Base-by-base conservation (phyloP, 1,139 yeast genomes). In the Yamadazyma jaroonii region DNA sequence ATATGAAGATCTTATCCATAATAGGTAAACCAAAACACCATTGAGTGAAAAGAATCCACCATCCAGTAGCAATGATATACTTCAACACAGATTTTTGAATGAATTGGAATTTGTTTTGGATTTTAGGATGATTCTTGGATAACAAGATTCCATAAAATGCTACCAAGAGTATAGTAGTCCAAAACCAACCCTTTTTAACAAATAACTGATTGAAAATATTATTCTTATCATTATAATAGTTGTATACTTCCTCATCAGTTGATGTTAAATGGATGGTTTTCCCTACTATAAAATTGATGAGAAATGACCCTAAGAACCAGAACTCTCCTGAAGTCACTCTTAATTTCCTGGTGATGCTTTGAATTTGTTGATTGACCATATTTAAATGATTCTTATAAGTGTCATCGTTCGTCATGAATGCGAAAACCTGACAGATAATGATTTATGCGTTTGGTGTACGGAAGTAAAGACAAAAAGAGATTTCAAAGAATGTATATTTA, bases 141-240 rank as follows among this genome's bases (percentile, higher is more conserved):
- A 52, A 12, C 3, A 53, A 22, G n/a, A 45, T 27, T 2, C 42
- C 52, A 42, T 68, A 69, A 44, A 67, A 70, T 6, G 49, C 37
- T 1, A 52, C 40, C 6, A 70, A 47, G 12, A 49, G 56, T 3
- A 62, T 15, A 0, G 89, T 73, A 1, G 96, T 89, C 97, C 97
- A 92, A 11, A 79, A 72, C 98, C 98, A 92, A 3, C 97, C 97
- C 29, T 72, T 72, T 53, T 92, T 92, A 31, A 90, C 96, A 56
- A 92, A 85, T 4, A 74, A 37, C 25, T 73, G 74, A 58, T 92
- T 92, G 44, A 90, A 57, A 13, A 89, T 32, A 56, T 85, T 85
- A 31, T 72, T 61, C 56, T 82, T 84, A 42, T 76, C 63, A 40
- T 83, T 77, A 58, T 81, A 84, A 54, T 77, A 78, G 52, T 74